Percentiles rank a stretch among this genome's conserved stretches.
These are phyloP conservation scores for Penicillium sp. DNA, from an alignment of 2,329 filamentous ascomycete genomes.

Conservation along the genomic window DNA sequence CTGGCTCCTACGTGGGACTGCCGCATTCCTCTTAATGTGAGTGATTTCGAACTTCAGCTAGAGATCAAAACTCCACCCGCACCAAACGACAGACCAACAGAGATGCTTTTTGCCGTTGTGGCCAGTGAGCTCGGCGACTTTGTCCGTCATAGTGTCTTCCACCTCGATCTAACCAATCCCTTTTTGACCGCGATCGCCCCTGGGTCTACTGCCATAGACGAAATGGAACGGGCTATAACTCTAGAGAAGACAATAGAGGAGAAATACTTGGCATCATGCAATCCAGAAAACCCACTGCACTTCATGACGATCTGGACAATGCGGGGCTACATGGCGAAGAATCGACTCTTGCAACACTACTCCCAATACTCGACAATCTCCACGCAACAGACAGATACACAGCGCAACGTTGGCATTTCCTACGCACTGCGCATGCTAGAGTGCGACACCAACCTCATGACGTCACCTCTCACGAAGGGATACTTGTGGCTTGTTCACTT, in stretches of 20 bases:
- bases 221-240: rapidly evolving
- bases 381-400: neutral
- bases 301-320: neutral
- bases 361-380: neutral
- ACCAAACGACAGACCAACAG: neutral
- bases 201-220: neutral
- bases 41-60: neutral
- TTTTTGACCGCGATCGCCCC: neutral
- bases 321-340: neutral
- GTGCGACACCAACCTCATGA: neutral
- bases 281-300: neutral
- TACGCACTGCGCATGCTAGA: neutral
- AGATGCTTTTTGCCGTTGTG: neutral
- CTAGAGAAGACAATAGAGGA: neutral
- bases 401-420: neutral
- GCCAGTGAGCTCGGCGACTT: neutral
- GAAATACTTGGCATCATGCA: neutral
- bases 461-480: neutral
- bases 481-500: neutral
- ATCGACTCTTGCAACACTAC: neutral
- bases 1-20: neutral
- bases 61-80: neutral
- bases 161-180: neutral
- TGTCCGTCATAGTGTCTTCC: neutral
- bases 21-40: neutral